Evolutionary conservation across 2,329 filamentous ascomycete genomes (phyloP).

Genomic region (Colletotrichum tropicale): DNA sequence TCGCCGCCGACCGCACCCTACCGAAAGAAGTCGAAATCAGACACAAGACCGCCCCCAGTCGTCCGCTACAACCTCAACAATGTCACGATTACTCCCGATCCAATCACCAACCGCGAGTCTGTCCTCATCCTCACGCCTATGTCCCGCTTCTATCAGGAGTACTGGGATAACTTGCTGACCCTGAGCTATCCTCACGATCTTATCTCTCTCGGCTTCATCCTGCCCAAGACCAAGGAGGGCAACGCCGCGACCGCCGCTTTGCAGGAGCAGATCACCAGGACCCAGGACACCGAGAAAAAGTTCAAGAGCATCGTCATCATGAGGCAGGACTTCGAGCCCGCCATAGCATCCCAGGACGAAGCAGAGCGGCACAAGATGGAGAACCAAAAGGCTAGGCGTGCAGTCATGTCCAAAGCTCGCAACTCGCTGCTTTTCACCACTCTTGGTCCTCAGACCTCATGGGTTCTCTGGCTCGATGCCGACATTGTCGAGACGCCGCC

Average conservation of each 20-base stretch:
- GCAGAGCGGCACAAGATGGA: constrained; percentile 88
- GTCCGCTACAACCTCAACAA: constrained; percentile 95
- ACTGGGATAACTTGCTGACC: constrained; percentile 91
- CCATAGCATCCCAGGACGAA: constrained; percentile 81
- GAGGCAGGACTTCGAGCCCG: constrained; percentile 90
- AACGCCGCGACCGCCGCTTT: constrained; percentile 84
- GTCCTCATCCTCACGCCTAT: constrained; percentile 93
- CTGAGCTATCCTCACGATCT: constrained; percentile 91
- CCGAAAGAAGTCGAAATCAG: constrained; percentile 55
- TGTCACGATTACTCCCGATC: constrained; percentile 80
- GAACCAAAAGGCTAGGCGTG: constrained; percentile 85
- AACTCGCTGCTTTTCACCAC: constrained; percentile 97
- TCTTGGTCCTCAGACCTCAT: constrained; percentile 86
- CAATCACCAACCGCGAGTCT: constrained; percentile 80
- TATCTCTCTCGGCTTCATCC: constrained; percentile 94
- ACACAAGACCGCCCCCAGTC: constrained; percentile 76
- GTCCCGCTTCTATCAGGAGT: constrained; percentile 89
- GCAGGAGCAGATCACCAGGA: constrained; percentile 84
- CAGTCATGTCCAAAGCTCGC: constrained; percentile 90
- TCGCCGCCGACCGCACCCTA: constrained; percentile 49
- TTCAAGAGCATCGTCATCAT: constrained; percentile 95
- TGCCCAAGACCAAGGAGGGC: constrained; percentile 91
- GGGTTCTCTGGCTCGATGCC: constrained; percentile 95
- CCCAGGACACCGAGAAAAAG: constrained; percentile 80
- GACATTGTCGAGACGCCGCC: constrained; percentile 90